These are phyloP conservation scores for Metschnikowia henanensis DNA, from an alignment of 805 yeast genomes.

Conservation along the genomic window DNA sequence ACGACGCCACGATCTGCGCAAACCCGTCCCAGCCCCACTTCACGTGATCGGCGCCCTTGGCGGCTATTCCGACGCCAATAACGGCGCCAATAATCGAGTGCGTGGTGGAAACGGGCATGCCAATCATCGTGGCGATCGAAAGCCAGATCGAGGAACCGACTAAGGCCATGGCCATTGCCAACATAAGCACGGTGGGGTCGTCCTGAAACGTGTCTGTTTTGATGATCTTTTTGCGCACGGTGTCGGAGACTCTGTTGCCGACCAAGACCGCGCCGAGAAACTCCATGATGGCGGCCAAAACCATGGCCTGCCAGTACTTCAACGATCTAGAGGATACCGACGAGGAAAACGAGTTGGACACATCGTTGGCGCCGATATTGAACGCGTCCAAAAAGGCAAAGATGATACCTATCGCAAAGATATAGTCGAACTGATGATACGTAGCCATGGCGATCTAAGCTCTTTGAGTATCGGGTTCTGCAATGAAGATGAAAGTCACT, in stretches of 20 bases:
- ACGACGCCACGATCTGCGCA: conserved; percentile 70
- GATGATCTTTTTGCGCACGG: conserved; percentile 65
- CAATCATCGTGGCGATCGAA: conserved; percentile 61
- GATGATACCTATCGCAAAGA: conserved; percentile 66
- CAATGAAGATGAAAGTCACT: neutral
- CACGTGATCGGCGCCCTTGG: conserved; percentile 59
- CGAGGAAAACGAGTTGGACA: conserved; percentile 78
- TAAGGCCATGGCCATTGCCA: conserved; percentile 73
- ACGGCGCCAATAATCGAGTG: conserved; percentile 78
- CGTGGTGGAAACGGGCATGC: conserved; percentile 82
- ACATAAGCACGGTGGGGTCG: conserved; percentile 71
- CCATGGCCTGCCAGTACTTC: conserved; percentile 74
- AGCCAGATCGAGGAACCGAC: conserved; percentile 75
- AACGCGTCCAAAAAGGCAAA: conserved; percentile 79
- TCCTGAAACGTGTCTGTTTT: conserved; percentile 47
- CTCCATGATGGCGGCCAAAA: conserved; percentile 68
- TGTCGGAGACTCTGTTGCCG: conserved; percentile 73
- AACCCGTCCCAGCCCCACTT: conserved; percentile 80
- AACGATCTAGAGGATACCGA: conserved; percentile 70
- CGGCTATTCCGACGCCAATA: conserved; percentile 74
- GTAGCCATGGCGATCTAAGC: conserved; percentile 24
- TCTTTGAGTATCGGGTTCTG: neutral
- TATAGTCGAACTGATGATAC: conserved; percentile 61
- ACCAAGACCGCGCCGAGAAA: conserved; percentile 74
- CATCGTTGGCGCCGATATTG: conserved; percentile 82